phyloP scores from a whole-genome alignment of 1,284 basidiomycete genomes.

The Melampsora americana region DNA sequence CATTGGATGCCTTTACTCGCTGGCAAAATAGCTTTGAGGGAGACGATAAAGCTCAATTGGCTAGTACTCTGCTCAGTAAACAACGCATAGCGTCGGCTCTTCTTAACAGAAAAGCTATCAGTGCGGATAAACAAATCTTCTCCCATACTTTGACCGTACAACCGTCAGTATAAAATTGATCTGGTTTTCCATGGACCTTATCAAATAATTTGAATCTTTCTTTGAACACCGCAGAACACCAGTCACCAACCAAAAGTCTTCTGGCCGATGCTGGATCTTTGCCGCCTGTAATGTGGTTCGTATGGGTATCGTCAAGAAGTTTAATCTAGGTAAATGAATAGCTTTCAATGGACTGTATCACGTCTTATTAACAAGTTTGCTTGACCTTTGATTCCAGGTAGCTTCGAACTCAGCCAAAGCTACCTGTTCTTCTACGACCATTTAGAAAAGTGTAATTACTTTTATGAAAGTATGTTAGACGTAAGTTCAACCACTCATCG shows the following conservation, averaged over 20 bases:
- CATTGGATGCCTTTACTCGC: too few species aligned
- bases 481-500: background rate
- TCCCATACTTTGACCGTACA: slow-evolving; percentile 41
- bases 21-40: slow-evolving; percentile 45
- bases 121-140: slow-evolving; percentile 47
- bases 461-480: slow-evolving; percentile 80
- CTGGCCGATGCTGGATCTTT: slow-evolving; percentile 88
- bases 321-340: slow-evolving; percentile 80
- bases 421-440: slow-evolving; percentile 95
- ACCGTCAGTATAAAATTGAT: slow-evolving; percentile 20
- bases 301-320: slow-evolving; percentile 63
- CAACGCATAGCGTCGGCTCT: slow-evolving; percentile 68
- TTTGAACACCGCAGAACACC: slow-evolving; percentile 60
- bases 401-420: slow-evolving; percentile 57
- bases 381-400: slow-evolving; percentile 44
- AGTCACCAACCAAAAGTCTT: slow-evolving; percentile 80
- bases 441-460: slow-evolving; percentile 91
- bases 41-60: slow-evolving; percentile 66
- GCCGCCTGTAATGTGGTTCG: slow-evolving; percentile 64
- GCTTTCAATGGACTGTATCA: slow-evolving; percentile 68
- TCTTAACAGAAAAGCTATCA: slow-evolving; percentile 62
- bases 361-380: background rate
- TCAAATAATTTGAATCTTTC: background rate
- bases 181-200: background rate
- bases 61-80: slow-evolving; percentile 77